Conservation (phyloP, 768 basidiomycete species). For the Pleurotus eryngii region DNA sequence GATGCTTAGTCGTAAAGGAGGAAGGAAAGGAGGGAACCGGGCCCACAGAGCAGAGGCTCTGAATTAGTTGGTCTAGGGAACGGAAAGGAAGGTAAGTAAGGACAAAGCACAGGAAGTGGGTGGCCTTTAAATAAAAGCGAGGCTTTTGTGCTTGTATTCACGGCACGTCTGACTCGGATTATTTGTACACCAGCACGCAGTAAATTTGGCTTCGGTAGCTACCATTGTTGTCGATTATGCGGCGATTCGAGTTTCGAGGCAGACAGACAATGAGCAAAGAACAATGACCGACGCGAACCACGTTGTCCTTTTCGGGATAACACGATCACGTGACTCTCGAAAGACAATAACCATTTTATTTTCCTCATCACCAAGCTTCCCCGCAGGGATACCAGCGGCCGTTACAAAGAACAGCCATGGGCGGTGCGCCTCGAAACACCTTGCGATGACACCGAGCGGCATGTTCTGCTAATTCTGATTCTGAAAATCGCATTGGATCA, state of each 20-base stretch:
- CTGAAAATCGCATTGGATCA: too few species aligned
- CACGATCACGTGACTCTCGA: neutral
- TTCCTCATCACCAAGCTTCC: neutral
- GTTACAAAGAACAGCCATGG: too few species aligned
- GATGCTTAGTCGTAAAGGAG: neutral
- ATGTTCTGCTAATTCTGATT: too few species aligned
- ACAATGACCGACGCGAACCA: slow-evolving; percentile 2
- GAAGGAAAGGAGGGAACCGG: neutral
- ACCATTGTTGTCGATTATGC: slow-evolving; percentile 8
- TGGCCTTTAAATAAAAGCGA: neutral
- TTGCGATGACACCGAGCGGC: too few species aligned
- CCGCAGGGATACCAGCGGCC: too few species aligned
- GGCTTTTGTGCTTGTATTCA: neutral
- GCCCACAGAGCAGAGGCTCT: neutral
- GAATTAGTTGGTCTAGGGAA: neutral
- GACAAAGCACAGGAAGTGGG: neutral
- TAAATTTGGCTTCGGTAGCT: neutral
- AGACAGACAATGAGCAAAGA: slow-evolving; percentile 5
- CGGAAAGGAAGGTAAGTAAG: neutral
- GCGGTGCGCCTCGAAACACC: too few species aligned
- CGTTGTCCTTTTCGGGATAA: slow-evolving; percentile 1
- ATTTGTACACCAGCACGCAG: slow-evolving; percentile 1
- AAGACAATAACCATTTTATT: neutral
- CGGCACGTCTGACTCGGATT: neutral
- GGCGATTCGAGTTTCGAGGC: slow-evolving; percentile 1